Conservation (phyloP, 768 basidiomycete species). For the Collybia mongolica region DNA sequence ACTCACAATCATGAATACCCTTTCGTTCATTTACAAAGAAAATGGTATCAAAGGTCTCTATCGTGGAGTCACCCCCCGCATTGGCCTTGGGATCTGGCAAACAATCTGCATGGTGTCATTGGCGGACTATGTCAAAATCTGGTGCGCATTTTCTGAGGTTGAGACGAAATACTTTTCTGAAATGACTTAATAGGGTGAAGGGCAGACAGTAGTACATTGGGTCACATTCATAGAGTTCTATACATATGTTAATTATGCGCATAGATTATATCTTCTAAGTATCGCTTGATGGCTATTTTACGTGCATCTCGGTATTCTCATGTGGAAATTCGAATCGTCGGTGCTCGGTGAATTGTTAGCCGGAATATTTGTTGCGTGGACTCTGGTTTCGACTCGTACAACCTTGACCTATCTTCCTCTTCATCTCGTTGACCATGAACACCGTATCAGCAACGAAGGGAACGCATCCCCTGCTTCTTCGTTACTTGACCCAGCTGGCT, state of each 20-base stretch:
- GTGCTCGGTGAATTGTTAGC: background rate
- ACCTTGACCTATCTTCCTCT: too few species aligned
- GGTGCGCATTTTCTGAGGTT: conserved; percentile 39
- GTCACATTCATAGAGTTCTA: conserved; percentile 9
- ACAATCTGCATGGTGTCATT: conserved; percentile 99
- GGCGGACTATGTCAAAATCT: conserved; percentile 92
- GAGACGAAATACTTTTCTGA: conserved; percentile 10
- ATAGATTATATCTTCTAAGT: conserved; percentile 14
- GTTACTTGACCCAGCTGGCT: conserved; percentile 68
- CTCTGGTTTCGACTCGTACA: too few species aligned
- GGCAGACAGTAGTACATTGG: conserved; percentile 26
- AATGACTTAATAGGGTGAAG: conserved; percentile 46
- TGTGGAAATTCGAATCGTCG: background rate
- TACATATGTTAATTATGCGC: conserved; percentile 11
- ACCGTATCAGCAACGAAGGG: conserved; percentile 20
- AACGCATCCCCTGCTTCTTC: conserved; percentile 53
- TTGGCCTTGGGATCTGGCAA: conserved; percentile 96
- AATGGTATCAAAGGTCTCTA: conserved; percentile 97
- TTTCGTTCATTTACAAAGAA: conserved; percentile 93
- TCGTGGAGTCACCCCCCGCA: conserved; percentile 95
- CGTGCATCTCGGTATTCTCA: too few species aligned
- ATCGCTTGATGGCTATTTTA: conserved; percentile 1
- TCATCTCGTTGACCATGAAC: conserved; percentile 48
- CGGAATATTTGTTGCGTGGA: too few species aligned
- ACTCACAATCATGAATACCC: conserved; percentile 87